These are phyloP conservation scores for Bipolaris sorokiniana DNA, from an alignment of 2,329 filamentous ascomycete species.

Conservation along the genomic window DNA sequence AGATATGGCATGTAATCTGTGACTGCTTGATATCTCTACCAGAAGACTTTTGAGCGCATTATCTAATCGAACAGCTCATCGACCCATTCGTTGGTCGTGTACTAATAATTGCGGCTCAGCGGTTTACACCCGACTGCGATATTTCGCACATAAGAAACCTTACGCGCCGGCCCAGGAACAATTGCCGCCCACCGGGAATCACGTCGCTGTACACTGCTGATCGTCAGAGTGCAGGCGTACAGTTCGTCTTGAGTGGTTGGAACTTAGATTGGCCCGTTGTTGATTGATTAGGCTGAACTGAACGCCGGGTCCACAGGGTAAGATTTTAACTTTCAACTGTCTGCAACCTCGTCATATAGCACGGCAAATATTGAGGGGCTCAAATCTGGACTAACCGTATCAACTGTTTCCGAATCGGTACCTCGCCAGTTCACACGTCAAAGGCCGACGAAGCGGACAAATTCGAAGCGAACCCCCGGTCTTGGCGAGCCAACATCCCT, in stretches of 20 bases:
- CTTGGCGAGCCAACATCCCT: slow-evolving; percentile 15
- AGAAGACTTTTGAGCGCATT: background rate
- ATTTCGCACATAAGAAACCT: slow-evolving; percentile 6
- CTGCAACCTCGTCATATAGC: background rate
- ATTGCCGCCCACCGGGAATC: slow-evolving; percentile 19
- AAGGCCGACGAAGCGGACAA: slow-evolving; percentile 5
- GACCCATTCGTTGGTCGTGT: background rate
- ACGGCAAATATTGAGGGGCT: background rate
- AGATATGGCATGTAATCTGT: background rate
- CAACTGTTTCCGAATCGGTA: background rate
- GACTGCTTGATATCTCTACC: background rate
- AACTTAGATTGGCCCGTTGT: slow-evolving; percentile 36
- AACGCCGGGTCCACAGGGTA: slow-evolving; percentile 13
- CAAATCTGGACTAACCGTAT: background rate
- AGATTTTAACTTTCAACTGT: background rate
- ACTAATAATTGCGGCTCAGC: slow-evolving; percentile 31
- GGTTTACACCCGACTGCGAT: slow-evolving; percentile 21
- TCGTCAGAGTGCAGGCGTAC: slow-evolving; percentile 7
- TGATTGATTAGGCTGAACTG: slow-evolving; percentile 40
- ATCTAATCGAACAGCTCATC: background rate
- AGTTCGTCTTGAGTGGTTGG: slow-evolving; percentile 25
- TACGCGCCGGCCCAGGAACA: slow-evolving; percentile 18
- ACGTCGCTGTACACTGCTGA: slow-evolving; percentile 10
- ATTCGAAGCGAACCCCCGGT: slow-evolving; percentile 9
- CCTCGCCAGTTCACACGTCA: background rate